Base-by-base conservation (phyloP, 2,329 filamentous ascomycete species). In the Phyllosticta ampelicida region DNA sequence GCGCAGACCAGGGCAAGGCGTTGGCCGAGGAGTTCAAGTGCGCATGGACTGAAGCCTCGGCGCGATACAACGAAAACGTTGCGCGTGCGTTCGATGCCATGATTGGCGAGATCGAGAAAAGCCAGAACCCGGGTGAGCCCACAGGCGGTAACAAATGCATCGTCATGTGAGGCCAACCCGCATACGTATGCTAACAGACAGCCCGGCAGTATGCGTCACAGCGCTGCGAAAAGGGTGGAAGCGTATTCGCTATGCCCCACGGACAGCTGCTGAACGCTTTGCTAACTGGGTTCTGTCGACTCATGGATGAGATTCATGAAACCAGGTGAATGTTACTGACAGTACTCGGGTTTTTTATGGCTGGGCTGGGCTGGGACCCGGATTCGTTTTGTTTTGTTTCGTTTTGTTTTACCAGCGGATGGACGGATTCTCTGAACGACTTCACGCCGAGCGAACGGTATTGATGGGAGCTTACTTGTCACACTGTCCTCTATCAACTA, bases 31-130 rank as follows among this genome's bases (percentile, higher is more conserved):
- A 94, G 74, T 87, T 95, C 73, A 85, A 89, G 62, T 97, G 92
- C 74, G 90, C 87, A 44, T 96, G 90, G 83, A 96, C 90, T 53
- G 94, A 99, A 76, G 90, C 94, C 58, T 95, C 89, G 69, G 94
- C 94, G 26, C 84, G 91, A 60, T 95, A 94, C 74, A 91, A 96
- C 72, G 89, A 91, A 76, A 96, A 97, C 70, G 94, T 99, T 53
- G 80, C 81, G 65, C 91, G 90, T 73, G 89, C 90, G 1, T 99
- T 99, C 70, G 92, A 97, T 74, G 80, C 95, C 63, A 86, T 99
- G 78, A 90, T 99, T 66, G 89, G 82, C 53, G 89, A 97, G 77
- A 91, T 99, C 62, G 94, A 99, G 75, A 95, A 95, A 75, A 85
- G 86, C 23, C 88, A 95, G 74, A 95, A 95, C 70, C 91, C 92